Conservation (phyloP, 1,284 basidiomycete species). For the Rhodotorula sp. region DNA sequence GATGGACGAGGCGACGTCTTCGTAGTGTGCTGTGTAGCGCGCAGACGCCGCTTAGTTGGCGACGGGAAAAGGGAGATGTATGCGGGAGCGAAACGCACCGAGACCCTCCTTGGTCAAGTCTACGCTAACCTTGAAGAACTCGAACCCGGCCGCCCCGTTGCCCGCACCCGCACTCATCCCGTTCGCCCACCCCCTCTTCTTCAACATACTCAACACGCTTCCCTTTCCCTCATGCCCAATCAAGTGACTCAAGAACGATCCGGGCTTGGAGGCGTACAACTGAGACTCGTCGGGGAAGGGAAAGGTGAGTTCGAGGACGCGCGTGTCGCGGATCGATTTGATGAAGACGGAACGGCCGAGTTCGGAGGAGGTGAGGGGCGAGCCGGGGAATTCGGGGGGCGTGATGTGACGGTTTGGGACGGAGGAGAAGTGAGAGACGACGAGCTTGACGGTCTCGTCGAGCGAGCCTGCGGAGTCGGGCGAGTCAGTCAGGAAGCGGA, state of each 20-base stretch:
- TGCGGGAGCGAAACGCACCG: slow-evolving; percentile 39
- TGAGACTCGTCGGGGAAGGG: slow-evolving; percentile 65
- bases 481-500: neutral
- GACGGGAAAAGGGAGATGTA: neutral
- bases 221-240: slow-evolving; percentile 96
- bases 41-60: too few species aligned
- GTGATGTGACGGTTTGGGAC: slow-evolving; percentile 65
- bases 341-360: slow-evolving; percentile 68
- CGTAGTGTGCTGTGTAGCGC: slow-evolving; percentile 64
- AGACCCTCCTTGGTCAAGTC: slow-evolving; percentile 85
- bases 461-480: slow-evolving; percentile 63
- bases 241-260: slow-evolving; percentile 76
- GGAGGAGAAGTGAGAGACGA: slow-evolving; percentile 73
- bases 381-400: slow-evolving; percentile 69
- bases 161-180: slow-evolving; percentile 67
- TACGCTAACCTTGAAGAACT: slow-evolving; percentile 81
- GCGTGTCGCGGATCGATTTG: slow-evolving; percentile 88
- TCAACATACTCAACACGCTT: slow-evolving; percentile 87
- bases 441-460: slow-evolving; percentile 70
- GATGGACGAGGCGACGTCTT: slow-evolving; percentile 66
- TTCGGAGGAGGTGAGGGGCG: slow-evolving; percentile 57
- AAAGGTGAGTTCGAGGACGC: slow-evolving; percentile 83
- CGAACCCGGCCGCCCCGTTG: slow-evolving; percentile 73
- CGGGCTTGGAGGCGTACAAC: slow-evolving; percentile 66
- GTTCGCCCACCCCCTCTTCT: slow-evolving; percentile 88